These are phyloP conservation scores for Yamadazyma buinensis DNA, from an alignment of 1,139 yeast species.

Conservation along the genomic window DNA sequence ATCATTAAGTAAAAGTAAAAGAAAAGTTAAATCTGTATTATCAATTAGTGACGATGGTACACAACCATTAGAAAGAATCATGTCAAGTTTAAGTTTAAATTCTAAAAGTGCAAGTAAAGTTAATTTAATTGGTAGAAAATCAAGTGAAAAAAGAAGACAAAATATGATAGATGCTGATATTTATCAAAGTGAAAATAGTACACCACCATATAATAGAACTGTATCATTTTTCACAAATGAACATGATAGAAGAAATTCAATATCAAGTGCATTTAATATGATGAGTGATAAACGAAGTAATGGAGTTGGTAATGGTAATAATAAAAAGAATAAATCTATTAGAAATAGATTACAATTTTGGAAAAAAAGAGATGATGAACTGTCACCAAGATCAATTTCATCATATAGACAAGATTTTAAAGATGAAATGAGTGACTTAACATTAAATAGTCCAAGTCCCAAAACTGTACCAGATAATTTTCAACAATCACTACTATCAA, in stretches of 20 bases:
- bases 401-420: background rate
- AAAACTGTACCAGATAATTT: slow-evolving; percentile 11
- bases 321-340: slow-evolving; percentile 21
- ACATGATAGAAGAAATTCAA: slow-evolving; percentile 15
- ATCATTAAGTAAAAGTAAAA: slow-evolving; percentile 45
- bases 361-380: slow-evolving; percentile 22
- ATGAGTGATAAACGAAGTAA: slow-evolving; percentile 9
- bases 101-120: slow-evolving; percentile 24
- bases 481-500: background rate
- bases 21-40: slow-evolving; percentile 45
- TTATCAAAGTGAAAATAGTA: slow-evolving; percentile 6
- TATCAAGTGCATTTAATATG: slow-evolving; percentile 10
- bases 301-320: too few relatives aligned
- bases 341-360: slow-evolving; percentile 41
- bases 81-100: slow-evolving; percentile 35
- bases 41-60: slow-evolving; percentile 23
- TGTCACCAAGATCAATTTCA: too few relatives aligned
- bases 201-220: slow-evolving; percentile 23
- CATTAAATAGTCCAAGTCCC: slow-evolving; percentile 15
- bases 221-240: slow-evolving; percentile 37
- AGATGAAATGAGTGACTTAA: slow-evolving; percentile 14
- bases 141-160: slow-evolving; percentile 6
- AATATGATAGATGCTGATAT: slow-evolving; percentile 3
- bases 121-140: slow-evolving; percentile 10
- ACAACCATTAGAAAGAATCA: slow-evolving; percentile 41